A percentile compares a stretch with the other conserved stretches of the same genome.
These are phyloP conservation scores for Tolypocladium ophioglossoides DNA, from an alignment of 2,329 filamentous ascomycete species.

Conservation along the genomic window DNA sequence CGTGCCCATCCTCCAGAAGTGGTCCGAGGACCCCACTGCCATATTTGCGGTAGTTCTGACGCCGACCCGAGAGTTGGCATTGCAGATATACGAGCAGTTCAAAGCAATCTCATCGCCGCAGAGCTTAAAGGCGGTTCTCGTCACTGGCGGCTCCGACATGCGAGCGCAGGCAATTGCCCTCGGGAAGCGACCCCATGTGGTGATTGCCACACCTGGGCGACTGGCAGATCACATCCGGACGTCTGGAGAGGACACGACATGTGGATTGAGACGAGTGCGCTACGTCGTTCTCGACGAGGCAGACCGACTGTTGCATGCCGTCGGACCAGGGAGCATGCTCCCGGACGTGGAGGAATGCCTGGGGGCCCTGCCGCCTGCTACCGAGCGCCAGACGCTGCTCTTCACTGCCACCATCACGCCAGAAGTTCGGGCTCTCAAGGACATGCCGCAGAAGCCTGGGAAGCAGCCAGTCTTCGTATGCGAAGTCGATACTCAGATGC, in stretches of 20 bases:
- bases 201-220: conserved; percentile 89
- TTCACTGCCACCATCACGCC: conserved; percentile 95
- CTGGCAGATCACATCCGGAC: conserved; percentile 88
- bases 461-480: conserved; percentile 78
- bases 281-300: conserved; percentile 95
- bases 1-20: conserved; percentile 86
- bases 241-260: conserved; percentile 84
- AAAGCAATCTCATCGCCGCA: conserved; percentile 85
- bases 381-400: conserved; percentile 79
- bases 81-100: conserved; percentile 95
- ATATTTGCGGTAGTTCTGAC: conserved; percentile 88
- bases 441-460: conserved; percentile 56
- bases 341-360: conserved; percentile 87
- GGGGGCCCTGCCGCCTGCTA: conserved; percentile 64
- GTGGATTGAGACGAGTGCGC: conserved; percentile 65
- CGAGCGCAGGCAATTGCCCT: conserved; percentile 78
- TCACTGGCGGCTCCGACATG: conserved; percentile 93
- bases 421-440: conserved; percentile 79
- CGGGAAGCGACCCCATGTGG: conserved; percentile 71
- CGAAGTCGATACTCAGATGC: conserved; percentile 66
- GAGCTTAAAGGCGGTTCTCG: conserved; percentile 75
- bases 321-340: conserved; percentile 77
- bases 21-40: conserved; percentile 83
- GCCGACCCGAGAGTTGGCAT: conserved; percentile 79
- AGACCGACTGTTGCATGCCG: conserved; percentile 70